phyloP scores from a whole-genome alignment of 495 filamentous ascomycete species.

The Hypoxylon cercidicola region DNA sequence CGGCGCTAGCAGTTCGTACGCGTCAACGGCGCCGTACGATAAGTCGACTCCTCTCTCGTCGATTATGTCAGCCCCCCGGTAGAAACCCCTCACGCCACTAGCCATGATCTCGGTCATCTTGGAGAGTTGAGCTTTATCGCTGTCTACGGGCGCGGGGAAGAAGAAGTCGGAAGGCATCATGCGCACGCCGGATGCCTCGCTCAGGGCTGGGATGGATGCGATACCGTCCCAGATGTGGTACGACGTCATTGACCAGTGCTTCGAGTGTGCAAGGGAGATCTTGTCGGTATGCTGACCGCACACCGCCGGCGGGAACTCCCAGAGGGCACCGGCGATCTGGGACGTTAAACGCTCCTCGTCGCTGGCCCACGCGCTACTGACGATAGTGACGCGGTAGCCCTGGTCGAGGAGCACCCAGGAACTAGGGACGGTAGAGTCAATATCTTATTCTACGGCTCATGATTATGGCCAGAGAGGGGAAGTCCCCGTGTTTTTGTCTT shows the following conservation, averaged over 20 bases:
- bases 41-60: constrained; percentile 50
- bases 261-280: constrained; percentile 52
- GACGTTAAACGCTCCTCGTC: constrained; percentile 57
- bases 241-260: constrained; percentile 57
- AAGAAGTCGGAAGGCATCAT: constrained; percentile 56
- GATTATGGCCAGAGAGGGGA: background rate
- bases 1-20: constrained; percentile 59
- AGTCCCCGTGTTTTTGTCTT: background rate
- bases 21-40: constrained; percentile 56
- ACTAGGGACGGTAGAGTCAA: constrained; percentile 28
- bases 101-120: constrained; percentile 55
- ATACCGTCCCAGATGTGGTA: constrained; percentile 57
- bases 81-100: constrained; percentile 52
- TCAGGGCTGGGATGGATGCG: constrained; percentile 46
- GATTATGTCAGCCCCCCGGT: constrained; percentile 50
- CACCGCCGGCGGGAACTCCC: constrained; percentile 61
- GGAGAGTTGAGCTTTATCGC: constrained; percentile 43
- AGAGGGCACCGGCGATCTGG: constrained; percentile 62
- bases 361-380: constrained; percentile 58
- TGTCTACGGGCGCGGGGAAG: constrained; percentile 50
- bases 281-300: constrained; percentile 60
- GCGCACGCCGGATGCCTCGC: constrained; percentile 52
- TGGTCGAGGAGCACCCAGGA: constrained; percentile 61
- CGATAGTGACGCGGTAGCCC: constrained; percentile 61
- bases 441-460: background rate